A percentile compares a stretch with the other conserved stretches of the same genome.
These are phyloP conservation scores for Suillus americanus DNA, from an alignment of 768 basidiomycete species.

Conservation along the genomic window DNA sequence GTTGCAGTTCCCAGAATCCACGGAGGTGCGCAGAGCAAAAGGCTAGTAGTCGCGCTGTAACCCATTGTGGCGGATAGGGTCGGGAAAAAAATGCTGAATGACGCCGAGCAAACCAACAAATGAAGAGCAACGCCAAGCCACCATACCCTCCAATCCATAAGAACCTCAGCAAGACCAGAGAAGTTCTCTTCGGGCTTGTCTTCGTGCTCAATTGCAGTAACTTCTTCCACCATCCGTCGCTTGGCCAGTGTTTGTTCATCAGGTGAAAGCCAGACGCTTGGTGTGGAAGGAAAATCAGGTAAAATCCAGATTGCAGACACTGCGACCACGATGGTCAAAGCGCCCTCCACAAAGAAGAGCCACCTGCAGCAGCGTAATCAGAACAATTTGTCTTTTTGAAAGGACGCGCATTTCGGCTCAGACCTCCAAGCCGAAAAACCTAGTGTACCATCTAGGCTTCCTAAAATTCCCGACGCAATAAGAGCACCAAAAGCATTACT, in stretches of 20 bases:
- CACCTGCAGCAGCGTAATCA: conserved; percentile 41
- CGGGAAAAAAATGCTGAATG: conserved; percentile 79
- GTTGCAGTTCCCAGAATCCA: conserved; percentile 60
- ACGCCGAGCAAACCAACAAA: conserved; percentile 52
- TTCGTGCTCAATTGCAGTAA: conserved; percentile 47
- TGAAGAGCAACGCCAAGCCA: conserved; percentile 66
- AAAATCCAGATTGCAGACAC: conserved; percentile 57
- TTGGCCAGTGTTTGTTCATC: conserved; percentile 55
- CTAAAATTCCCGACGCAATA: conserved; percentile 72
- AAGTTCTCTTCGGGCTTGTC: conserved; percentile 33
- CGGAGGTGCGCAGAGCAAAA: conserved; percentile 76
- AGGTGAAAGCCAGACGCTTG: conserved; percentile 55
- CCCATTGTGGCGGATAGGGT: conserved; percentile 74
- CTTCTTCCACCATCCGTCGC: conserved; percentile 63
- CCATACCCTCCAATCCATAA: conserved; percentile 81
- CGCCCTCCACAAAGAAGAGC: conserved; percentile 69
- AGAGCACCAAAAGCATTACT: conserved; percentile 80
- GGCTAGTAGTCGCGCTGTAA: conserved; percentile 55
- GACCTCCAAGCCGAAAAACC: conserved; percentile 74
- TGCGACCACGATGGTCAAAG: conserved; percentile 52
- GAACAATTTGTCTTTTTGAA: background rate
- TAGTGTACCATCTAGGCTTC: conserved; percentile 63
- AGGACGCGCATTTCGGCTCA: conserved; percentile 13
- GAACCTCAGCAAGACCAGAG: conserved; percentile 52
- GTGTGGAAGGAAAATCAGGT: conserved; percentile 69